phyloP scores from a whole-genome alignment of 129 eudicot species.

The Scalesia atractyloides region DNA sequence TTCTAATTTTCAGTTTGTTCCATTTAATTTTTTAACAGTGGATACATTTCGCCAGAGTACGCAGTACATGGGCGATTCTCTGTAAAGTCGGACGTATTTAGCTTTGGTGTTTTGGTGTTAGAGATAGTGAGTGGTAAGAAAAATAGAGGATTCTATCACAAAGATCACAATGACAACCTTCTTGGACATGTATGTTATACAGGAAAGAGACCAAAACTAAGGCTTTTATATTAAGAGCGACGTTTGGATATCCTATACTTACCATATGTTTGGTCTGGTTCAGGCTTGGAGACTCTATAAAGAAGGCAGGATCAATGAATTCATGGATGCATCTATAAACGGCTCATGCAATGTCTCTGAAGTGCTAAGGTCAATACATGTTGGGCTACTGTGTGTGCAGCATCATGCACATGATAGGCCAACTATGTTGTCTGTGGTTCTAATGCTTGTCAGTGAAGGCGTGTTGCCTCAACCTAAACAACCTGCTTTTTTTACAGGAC shows the following conservation, averaged over 20 bases:
- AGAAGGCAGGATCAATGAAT: not conserved
- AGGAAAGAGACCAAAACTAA: too few relatives aligned
- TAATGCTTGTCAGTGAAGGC: slow-evolving; percentile 38
- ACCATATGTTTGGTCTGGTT: not conserved
- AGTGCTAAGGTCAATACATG: slow-evolving; percentile 27
- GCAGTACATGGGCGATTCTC: slow-evolving; percentile 36
- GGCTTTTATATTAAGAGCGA: too few relatives aligned
- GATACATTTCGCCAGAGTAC: slow-evolving; percentile 41
- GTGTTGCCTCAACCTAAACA: not conserved
- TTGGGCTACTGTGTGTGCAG: slow-evolving; percentile 53
- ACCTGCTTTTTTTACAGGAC: not conserved
- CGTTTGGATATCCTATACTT: too few relatives aligned
- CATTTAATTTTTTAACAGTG: not conserved
- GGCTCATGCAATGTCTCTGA: not conserved
- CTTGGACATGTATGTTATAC: slow-evolving; percentile 39
- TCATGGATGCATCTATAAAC: not conserved
- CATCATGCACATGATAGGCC: slow-evolving; percentile 48
- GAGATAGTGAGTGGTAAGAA: slow-evolving; percentile 40
- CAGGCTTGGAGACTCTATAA: slow-evolving; percentile 29
- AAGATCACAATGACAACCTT: slow-evolving; percentile 37
- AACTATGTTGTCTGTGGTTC: slow-evolving; percentile 40
- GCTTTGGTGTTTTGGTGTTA: slow-evolving; percentile 40
- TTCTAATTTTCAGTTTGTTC: too few relatives aligned
- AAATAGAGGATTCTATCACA: slow-evolving; percentile 34
- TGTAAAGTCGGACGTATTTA: slow-evolving; percentile 33